Conservation (phyloP, 148 eudicot species). For the Diospyros kaki region DNA sequence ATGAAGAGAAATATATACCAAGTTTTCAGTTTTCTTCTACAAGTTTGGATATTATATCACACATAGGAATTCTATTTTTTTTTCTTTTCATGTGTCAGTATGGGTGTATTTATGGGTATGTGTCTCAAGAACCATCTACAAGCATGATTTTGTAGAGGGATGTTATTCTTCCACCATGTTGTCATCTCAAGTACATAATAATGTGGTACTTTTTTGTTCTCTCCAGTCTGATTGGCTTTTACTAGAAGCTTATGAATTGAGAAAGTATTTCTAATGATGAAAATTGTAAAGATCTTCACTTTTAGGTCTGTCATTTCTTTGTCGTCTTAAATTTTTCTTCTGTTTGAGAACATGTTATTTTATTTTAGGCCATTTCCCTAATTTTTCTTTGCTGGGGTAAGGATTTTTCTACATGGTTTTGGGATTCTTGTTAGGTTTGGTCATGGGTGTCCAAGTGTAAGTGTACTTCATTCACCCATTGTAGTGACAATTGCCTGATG, state of each 20-base stretch:
- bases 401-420: not conserved
- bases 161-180: not conserved
- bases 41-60: no score
- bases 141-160: not conserved
- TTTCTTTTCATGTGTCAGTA: no score
- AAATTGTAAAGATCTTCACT: not conserved
- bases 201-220: not conserved
- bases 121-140: not conserved
- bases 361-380: not conserved
- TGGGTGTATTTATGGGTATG: no score
- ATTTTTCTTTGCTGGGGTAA: not conserved
- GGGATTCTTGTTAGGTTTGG: not conserved
- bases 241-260: not conserved
- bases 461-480: not conserved
- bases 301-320: not conserved
- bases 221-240: not conserved
- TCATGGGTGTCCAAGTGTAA: not conserved
- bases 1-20: no score
- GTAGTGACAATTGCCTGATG: no score
- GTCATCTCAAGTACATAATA: not conserved
- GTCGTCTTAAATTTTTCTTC: conserved; percentile 3
- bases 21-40: no score
- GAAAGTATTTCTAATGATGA: not conserved
- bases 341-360: not conserved
- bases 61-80: no score